Evolutionary conservation across 2,329 filamentous ascomycete genomes (phyloP).

Genomic region (Beauveria pseudobassiana): DNA sequence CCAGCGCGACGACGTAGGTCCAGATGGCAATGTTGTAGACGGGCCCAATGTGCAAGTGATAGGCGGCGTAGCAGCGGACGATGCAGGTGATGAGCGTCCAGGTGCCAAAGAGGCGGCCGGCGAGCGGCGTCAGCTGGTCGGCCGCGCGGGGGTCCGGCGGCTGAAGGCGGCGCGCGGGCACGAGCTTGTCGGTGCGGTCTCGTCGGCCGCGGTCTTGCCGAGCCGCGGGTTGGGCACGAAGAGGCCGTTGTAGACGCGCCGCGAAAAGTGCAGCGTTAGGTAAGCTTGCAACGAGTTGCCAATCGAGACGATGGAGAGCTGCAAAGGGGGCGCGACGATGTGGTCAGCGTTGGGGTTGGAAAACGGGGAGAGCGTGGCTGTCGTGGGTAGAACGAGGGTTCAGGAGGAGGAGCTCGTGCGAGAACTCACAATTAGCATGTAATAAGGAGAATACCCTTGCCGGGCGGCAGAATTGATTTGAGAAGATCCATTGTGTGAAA

Average conservation of each 20-base stretch:
- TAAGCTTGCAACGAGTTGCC: slow-evolving; percentile 84
- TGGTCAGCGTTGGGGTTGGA: neutral
- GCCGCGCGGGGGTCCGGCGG: slow-evolving; percentile 35
- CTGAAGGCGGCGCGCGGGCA: slow-evolving; percentile 4
- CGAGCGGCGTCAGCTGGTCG: slow-evolving; percentile 65
- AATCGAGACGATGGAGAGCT: slow-evolving; percentile 78
- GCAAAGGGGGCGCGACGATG: neutral
- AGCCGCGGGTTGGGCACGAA: slow-evolving; percentile 46
- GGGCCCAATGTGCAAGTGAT: slow-evolving; percentile 64
- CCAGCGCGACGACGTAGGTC: slow-evolving; percentile 72
- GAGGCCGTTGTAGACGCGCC: slow-evolving; percentile 73
- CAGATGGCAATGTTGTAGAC: slow-evolving; percentile 76
- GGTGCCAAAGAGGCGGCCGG: slow-evolving; percentile 74
- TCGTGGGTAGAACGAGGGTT: neutral
- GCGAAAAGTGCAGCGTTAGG: slow-evolving; percentile 68
- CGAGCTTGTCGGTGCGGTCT: slow-evolving; percentile 12
- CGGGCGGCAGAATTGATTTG: slow-evolving; percentile 36
- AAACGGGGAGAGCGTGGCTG: neutral
- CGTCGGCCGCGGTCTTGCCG: slow-evolving; percentile 27
- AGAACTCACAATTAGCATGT: slow-evolving; percentile 46
- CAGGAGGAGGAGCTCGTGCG: neutral
- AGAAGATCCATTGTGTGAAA: slow-evolving; percentile 35
- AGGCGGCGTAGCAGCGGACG: slow-evolving; percentile 75
- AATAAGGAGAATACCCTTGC: slow-evolving; percentile 50
- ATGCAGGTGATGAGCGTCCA: slow-evolving; percentile 77